Conservation (phyloP, 139 green algal genomes). For the Chlorella sp. region DNA sequence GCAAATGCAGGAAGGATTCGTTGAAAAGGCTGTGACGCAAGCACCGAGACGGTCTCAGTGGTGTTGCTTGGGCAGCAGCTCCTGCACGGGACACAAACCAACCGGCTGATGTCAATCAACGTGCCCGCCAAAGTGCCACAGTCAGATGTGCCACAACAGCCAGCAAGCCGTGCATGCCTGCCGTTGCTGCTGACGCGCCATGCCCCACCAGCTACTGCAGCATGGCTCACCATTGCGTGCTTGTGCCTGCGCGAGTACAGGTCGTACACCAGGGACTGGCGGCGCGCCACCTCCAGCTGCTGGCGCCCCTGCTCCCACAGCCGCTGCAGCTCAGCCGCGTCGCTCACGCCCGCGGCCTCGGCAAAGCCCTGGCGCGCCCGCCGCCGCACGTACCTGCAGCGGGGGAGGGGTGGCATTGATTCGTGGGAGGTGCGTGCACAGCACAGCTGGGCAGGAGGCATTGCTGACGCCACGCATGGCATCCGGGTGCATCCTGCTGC, state of each 20-base stretch:
- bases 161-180: no score
- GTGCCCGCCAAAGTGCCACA: no score
- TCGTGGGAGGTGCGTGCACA: not conserved
- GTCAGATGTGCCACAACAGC: no score
- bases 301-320: slow-evolving; percentile 46
- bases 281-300: slow-evolving; percentile 68
- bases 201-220: no score
- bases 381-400: slow-evolving; percentile 71
- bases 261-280: slow-evolving; percentile 75
- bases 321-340: slow-evolving; percentile 39
- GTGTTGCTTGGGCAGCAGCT: slow-evolving; percentile 5
- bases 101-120: no score
- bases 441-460: no score
- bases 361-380: slow-evolving; percentile 63
- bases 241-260: slow-evolving; percentile 75
- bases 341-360: not conserved
- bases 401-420: not conserved
- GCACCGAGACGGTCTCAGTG: no score
- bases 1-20: not conserved
- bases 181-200: no score
- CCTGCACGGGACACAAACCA: not conserved
- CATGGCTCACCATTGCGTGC: slow-evolving; percentile 75
- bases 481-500: not conserved
- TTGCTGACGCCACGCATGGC: no score
- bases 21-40: no score